Evolutionary conservation across 1,139 yeast genomes (phyloP).

Genomic region (Wickerhamomyces sp.): DNA sequence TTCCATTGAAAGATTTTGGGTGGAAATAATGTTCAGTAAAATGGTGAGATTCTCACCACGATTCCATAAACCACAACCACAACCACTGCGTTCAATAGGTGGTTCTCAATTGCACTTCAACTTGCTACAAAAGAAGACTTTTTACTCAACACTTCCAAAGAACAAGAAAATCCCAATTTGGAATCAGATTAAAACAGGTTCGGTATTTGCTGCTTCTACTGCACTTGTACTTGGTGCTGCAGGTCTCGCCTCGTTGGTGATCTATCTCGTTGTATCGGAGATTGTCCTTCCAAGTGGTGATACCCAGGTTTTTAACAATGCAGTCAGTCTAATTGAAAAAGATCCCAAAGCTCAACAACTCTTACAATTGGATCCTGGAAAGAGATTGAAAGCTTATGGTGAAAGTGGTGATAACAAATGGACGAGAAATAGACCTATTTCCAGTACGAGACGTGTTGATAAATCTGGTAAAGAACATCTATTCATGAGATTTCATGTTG

Average conservation of each 20-base stretch:
- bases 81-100: too few species aligned
- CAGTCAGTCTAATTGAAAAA: conserved; percentile 69
- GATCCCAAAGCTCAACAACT: conserved; percentile 56
- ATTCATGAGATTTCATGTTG: conserved; percentile 82
- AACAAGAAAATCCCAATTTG: conserved; percentile 24
- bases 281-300: conserved; percentile 86
- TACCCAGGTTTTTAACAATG: conserved; percentile 83
- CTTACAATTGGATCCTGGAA: conserved; percentile 48
- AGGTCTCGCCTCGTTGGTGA: conserved; percentile 63
- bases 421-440: conserved; percentile 85
- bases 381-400: conserved; percentile 78
- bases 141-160: too few species aligned
- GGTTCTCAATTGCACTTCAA: too few species aligned
- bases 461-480: conserved; percentile 75
- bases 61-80: too few species aligned
- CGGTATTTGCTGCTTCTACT: conserved; percentile 59
- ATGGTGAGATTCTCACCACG: too few species aligned
- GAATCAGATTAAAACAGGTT: conserved; percentile 44
- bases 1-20: too few species aligned
- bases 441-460: conserved; percentile 49
- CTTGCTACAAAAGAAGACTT: too few species aligned
- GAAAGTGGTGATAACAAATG: conserved; percentile 68
- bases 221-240: conserved; percentile 61
- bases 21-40: too few species aligned
- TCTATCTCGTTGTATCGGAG: conserved; percentile 73